These are phyloP conservation scores for Arthrobotrys musiformis DNA, from an alignment of 2,329 filamentous ascomycete genomes.

Conservation along the genomic window DNA sequence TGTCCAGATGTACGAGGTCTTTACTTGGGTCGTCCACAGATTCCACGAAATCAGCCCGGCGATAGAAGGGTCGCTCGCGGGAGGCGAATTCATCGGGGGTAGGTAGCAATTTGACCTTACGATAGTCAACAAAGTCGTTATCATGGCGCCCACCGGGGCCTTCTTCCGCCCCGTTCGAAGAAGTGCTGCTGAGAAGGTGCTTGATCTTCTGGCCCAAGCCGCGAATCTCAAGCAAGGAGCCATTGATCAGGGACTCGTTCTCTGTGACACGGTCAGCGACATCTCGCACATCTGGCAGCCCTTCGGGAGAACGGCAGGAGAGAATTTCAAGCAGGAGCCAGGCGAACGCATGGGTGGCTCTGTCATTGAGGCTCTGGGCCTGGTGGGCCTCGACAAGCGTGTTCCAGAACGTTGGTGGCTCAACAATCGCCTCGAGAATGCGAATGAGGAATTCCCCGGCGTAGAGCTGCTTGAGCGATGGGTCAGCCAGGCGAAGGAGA, in stretches of 20 bases:
- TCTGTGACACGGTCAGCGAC: constrained; percentile 58
- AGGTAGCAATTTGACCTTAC: constrained; percentile 72
- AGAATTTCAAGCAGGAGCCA: constrained; percentile 68
- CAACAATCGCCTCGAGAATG: constrained; percentile 65
- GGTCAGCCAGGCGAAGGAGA: constrained; percentile 63
- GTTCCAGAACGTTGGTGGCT: constrained; percentile 70
- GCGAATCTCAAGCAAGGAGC: constrained; percentile 60
- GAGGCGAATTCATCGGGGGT: constrained; percentile 74
- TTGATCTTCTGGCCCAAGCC: constrained; percentile 64
- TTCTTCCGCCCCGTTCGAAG: constrained; percentile 49
- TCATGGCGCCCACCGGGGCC: constrained; percentile 76
- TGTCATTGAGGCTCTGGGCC: constrained; percentile 60
- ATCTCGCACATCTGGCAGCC: constrained; percentile 59
- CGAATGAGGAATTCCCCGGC: constrained; percentile 67
- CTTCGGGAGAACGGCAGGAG: constrained; percentile 60
- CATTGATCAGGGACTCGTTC: constrained; percentile 59
- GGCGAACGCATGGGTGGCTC: constrained; percentile 63
- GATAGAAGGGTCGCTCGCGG: constrained; percentile 68
- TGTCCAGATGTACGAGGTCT: constrained; percentile 71
- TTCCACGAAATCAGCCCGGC: constrained; percentile 66
- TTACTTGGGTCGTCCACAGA: constrained; percentile 58
- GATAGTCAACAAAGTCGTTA: constrained; percentile 74
- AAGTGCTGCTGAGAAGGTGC: constrained; percentile 61
- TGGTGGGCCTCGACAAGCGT: constrained; percentile 60
- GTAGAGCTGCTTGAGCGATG: constrained; percentile 66